Conservation (phyloP, 2,329 filamentous ascomycete species). For the Penicillium sclerotigenum region DNA sequence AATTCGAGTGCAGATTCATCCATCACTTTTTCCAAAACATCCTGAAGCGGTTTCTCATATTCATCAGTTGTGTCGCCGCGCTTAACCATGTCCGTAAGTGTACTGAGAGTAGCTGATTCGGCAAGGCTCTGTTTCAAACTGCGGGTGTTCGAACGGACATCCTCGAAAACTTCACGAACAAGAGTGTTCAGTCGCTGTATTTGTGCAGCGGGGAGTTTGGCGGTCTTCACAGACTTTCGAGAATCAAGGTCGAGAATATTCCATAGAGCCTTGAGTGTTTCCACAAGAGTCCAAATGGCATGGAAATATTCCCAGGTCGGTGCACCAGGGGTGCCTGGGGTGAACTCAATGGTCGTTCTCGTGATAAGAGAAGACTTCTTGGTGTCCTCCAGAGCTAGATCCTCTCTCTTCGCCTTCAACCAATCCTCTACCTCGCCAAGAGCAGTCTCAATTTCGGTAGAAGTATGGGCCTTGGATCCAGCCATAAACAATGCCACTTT, state of each 20-base stretch:
- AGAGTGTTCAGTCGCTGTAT: slow-evolving; percentile 29
- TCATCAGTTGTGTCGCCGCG: slow-evolving; percentile 23
- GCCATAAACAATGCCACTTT: slow-evolving; percentile 33
- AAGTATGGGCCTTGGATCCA: slow-evolving; percentile 32
- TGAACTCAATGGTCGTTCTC: slow-evolving; percentile 26
- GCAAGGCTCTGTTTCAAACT: slow-evolving; percentile 39
- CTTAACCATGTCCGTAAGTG: slow-evolving; percentile 40
- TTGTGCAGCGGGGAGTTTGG: slow-evolving; percentile 34
- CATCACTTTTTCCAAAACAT: slow-evolving; percentile 35
- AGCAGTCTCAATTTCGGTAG: slow-evolving; percentile 29
- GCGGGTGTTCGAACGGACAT: slow-evolving; percentile 36
- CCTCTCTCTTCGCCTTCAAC: slow-evolving; percentile 27
- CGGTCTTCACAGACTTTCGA: slow-evolving; percentile 33
- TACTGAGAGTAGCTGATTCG: slow-evolving; percentile 42
- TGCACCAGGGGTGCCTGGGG: slow-evolving; percentile 24
- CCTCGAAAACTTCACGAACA: slow-evolving; percentile 31
- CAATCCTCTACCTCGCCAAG: slow-evolving; percentile 33
- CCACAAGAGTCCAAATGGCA: slow-evolving; percentile 36
- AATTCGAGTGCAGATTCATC: slow-evolving; percentile 42
- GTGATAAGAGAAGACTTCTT: slow-evolving; percentile 22
- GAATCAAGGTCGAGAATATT: slow-evolving; percentile 31
- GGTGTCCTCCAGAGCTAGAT: slow-evolving; percentile 21
- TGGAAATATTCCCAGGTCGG: slow-evolving; percentile 46
- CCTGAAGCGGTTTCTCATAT: slow-evolving; percentile 27
- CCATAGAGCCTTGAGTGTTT: slow-evolving; percentile 41